phyloP scores from a whole-genome alignment of 2,329 filamentous ascomycete species.

The Trichoderma sp. region DNA sequence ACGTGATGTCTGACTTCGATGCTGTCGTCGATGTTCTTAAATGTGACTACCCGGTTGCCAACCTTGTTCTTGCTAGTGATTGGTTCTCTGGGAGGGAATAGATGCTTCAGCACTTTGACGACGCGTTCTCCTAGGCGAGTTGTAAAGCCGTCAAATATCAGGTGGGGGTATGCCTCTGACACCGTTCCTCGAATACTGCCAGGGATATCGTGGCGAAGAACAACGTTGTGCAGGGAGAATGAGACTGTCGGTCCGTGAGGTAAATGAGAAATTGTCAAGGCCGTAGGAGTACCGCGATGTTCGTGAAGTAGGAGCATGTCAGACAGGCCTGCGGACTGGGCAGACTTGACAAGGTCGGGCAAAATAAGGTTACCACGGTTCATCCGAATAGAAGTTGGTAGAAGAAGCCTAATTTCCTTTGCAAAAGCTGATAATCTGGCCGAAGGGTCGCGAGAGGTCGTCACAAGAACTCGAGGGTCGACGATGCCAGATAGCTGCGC shows the following conservation, averaged over 20 bases:
- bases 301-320: conserved; percentile 90
- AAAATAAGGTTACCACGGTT: conserved; percentile 91
- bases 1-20: conserved; percentile 84
- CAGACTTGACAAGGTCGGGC: conserved; percentile 79
- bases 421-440: conserved; percentile 84
- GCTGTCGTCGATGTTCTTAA: conserved; percentile 90
- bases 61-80: conserved; percentile 71
- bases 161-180: conserved; percentile 87
- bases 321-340: conserved; percentile 75
- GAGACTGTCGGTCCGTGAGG: conserved; percentile 80
- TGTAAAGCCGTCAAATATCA: conserved; percentile 93
- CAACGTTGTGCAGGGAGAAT: conserved; percentile 89
- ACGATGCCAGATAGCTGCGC: conserved; percentile 86
- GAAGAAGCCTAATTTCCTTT: conserved; percentile 82
- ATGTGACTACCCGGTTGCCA: conserved; percentile 86
- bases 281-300: conserved; percentile 88
- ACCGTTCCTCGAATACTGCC: conserved; percentile 85
- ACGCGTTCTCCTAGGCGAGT: conserved; percentile 78
- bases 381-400: conserved; percentile 82
- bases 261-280: conserved; percentile 82
- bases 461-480: conserved; percentile 85
- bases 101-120: conserved; percentile 87
- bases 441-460: conserved; percentile 86
- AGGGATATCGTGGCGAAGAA: conserved; percentile 89
- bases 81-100: conserved; percentile 86